Base-by-base conservation (phyloP, 306 rosid genomes). In the Vigna angularis region DNA sequence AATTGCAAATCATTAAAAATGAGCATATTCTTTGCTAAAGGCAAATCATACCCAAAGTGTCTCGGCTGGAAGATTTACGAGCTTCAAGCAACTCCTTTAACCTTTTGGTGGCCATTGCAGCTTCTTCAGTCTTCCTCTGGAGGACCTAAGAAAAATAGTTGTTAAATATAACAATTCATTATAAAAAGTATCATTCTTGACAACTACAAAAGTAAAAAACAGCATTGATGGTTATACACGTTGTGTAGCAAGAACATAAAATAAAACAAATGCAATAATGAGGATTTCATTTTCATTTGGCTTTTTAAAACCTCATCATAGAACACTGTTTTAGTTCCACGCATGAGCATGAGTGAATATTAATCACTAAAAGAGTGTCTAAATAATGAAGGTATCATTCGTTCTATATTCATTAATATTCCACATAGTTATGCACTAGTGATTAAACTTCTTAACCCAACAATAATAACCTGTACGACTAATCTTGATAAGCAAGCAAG, bases 41-140 rank as follows among this genome's bases (percentile, higher is more conserved):
- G 49, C 26, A 69, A 77, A 75, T 36, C 34, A 63, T 74, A 92
- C 98, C 91, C 86, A 93, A 83, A 76, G 76, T 84, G 78, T 94
- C 98, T 64, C 98, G 96, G 78, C 77, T 87, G 81, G 96, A 89
- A 76, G 92, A 89, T 82, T 94, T 94, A 49, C 97, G 98, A 88
- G 97, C 98, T 87, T 94, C 98, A 64, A 94, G 89, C 80, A 94
- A 84, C 82, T 94, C 98, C 88, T 94, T 94, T 73, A 94, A 88
- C 91, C 91, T 92, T 85, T 92, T 94, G 77, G 98, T 94, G 75
- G 98, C 98, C 96, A 90, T 88, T 75, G 98, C 93, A 74, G 98
- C 98, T 87, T 94, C 98, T 88, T 94, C 98, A 13, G 98, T 90
- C 88, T 94, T 94, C 81, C 98, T 88, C 66, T 94, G 98, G 79